Evolutionary conservation across 768 basidiomycete species (phyloP), one percentile per base, ranked within the genome.

Genomic region (Macrolepiota fuliginosa): DNA sequence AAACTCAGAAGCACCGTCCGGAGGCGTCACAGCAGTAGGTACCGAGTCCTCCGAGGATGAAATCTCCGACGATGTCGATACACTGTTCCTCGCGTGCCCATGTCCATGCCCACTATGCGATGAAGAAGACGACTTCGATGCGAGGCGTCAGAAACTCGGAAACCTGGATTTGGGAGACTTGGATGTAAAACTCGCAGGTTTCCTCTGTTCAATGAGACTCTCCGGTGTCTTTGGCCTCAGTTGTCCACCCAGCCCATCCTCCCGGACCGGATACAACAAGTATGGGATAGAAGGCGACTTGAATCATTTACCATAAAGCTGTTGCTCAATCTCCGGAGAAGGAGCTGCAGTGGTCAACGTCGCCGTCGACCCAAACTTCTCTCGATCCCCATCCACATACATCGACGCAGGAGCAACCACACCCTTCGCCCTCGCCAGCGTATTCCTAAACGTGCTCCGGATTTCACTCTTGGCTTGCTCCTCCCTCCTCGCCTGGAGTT

Each of bases 61-160:
- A 58, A 86, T 71, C 64, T 85, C 83, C 2, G 85, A 86, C 1
- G 81, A 83, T 22, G 76, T 73, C 25, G 86, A 88, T 56, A 83
- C 75, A 67, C 89, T 91, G 37, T 83, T 74, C 15, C 90, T 81
- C 25, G 81, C 77, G 55, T 67, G 65, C 6, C 62, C n/a, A n/a
- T n/a, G n/a, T n/a, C n/a, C n/a, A n/a, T n/a, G n/a, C n/a, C n/a
- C n/a, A n/a, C n/a, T n/a, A n/a, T n/a, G n/a, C n/a, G n/a, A n/a
- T n/a, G n/a, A n/a, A n/a, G n/a, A n/a, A 58, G 56, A 57, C 15
- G 65, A 17, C 69, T 77, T 75, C 3, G 81, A 61, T 12, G 80
- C 80, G 54, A 82, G 75, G 46, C 81, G 75, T 50, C 81, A 75
- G 56, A 87, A 79, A 39, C 77, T 76, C 4, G 80, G 70, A 46